Conservation (phyloP, 2,329 filamentous ascomycete species). For the Beauveria sp. region DNA sequence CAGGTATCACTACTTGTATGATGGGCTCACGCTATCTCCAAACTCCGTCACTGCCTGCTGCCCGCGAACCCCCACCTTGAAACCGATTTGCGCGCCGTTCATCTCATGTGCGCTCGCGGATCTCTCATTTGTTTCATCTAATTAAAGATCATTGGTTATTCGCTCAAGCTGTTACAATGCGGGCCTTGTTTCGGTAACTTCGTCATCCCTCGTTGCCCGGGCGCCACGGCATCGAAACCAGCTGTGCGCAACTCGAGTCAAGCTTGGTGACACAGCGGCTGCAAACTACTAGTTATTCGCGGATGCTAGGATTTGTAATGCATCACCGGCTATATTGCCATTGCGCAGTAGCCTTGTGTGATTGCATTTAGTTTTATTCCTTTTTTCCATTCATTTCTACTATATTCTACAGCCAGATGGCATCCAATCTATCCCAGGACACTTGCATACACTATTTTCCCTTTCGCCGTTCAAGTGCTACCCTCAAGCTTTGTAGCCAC, state of each 20-base stretch:
- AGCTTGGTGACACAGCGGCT: background rate
- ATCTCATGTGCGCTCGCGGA: background rate
- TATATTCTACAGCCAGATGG: slow-evolving; percentile 4
- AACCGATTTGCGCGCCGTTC: background rate
- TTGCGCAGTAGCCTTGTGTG: background rate
- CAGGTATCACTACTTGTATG: background rate
- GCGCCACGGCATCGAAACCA: background rate
- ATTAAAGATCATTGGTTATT: no score
- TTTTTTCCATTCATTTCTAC: background rate
- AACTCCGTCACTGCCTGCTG: background rate
- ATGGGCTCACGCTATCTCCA: background rate
- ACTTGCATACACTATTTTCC: background rate
- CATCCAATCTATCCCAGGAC: background rate
- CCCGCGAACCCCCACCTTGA: background rate
- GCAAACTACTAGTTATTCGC: background rate
- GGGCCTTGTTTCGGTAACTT: background rate
- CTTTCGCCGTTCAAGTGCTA: background rate
- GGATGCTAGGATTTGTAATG: background rate
- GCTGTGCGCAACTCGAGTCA: background rate
- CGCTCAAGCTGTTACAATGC: background rate
- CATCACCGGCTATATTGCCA: background rate
- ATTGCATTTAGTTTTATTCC: background rate
- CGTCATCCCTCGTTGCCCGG: background rate
- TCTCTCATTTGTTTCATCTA: background rate
- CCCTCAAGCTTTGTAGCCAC: slow-evolving; percentile 44